A percentile compares a stretch with the other conserved stretches of the same genome.
Conservation (phyloP, 2,329 filamentous ascomycete genomes). For the Pestalotiopsis sp. region DNA sequence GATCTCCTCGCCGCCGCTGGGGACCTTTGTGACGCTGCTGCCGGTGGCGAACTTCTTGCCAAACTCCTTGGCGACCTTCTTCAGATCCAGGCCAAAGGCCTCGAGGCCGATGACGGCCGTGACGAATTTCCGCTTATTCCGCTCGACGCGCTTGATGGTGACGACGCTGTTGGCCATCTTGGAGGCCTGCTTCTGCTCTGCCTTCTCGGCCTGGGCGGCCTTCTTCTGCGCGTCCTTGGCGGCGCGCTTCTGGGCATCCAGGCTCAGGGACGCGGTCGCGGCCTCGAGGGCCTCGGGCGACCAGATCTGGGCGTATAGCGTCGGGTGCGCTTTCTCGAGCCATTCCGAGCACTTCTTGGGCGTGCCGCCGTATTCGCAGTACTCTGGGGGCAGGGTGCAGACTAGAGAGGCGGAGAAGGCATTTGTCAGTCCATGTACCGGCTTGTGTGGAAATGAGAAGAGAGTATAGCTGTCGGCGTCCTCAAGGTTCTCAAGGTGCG, state of each 20-base stretch:
- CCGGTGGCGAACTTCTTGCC: conserved; percentile 99
- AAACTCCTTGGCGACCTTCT: conserved; percentile 95
- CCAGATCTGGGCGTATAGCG: conserved; percentile 80
- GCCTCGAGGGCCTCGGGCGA: conserved; percentile 86
- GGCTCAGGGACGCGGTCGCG: conserved; percentile 81
- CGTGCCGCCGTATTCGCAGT: conserved; percentile 97
- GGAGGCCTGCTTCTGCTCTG: conserved; percentile 81
- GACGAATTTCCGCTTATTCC: conserved; percentile 97
- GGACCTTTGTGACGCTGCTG: conserved; percentile 85
- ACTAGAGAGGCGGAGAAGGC: conserved; percentile 41
- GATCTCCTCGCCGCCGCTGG: conserved; percentile 89
- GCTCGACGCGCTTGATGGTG: conserved; percentile 93
- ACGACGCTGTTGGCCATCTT: conserved; percentile 82
- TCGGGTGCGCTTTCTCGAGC: conserved; percentile 75
- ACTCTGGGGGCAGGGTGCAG: conserved; percentile 72
- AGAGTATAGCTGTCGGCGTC: not conserved
- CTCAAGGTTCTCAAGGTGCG: not conserved
- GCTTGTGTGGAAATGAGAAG: not conserved
- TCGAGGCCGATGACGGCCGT: conserved; percentile 92
- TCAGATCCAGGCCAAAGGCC: conserved; percentile 87
- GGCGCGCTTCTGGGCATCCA: conserved; percentile 92
- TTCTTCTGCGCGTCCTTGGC: conserved; percentile 98
- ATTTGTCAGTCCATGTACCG: not conserved
- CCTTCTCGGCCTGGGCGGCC: conserved; percentile 87
- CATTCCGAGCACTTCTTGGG: conserved; percentile 97